Evolutionary conservation across 257 asterid species (phyloP).

Genomic region (Hygrophila difformis): DNA sequence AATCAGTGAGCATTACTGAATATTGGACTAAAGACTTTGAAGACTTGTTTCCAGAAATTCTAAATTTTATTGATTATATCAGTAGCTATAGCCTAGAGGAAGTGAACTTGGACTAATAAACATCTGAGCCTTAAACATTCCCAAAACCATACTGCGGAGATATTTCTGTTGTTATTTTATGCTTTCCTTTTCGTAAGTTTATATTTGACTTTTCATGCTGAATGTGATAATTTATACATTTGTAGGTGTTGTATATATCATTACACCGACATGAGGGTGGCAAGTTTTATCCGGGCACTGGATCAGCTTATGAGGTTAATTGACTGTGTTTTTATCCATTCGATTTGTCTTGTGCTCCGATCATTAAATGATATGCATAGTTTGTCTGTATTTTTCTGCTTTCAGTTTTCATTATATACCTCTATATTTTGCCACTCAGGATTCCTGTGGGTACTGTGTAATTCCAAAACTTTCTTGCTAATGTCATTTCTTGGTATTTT

Average conservation of each 20-base stretch:
- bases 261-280: conserved; percentile 95
- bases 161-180: no score
- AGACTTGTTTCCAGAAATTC: conserved; percentile 1
- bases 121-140: no score
- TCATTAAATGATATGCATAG: no score
- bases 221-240: neutral
- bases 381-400: no score
- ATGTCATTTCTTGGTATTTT: no score
- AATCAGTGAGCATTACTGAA: conserved; percentile 51
- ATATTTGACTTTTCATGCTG: neutral
- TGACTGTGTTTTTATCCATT: neutral
- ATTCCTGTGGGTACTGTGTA: no score
- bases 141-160: no score
- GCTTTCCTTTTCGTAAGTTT: no score
- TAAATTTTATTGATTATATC: conserved; percentile 5
- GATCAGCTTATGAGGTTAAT: conserved; percentile 89
- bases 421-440: no score
- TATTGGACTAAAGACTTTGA: conserved; percentile 13
- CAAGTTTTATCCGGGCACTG: conserved; percentile 93
- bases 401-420: no score
- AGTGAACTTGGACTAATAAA: no score
- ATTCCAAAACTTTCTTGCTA: no score
- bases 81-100: conserved; percentile 15
- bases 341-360: neutral
- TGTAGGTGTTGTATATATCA: conserved; percentile 91